These are phyloP conservation scores for Kitagawia praeruptora DNA, from an alignment of 129 eudicot genomes.

Conservation along the genomic window DNA sequence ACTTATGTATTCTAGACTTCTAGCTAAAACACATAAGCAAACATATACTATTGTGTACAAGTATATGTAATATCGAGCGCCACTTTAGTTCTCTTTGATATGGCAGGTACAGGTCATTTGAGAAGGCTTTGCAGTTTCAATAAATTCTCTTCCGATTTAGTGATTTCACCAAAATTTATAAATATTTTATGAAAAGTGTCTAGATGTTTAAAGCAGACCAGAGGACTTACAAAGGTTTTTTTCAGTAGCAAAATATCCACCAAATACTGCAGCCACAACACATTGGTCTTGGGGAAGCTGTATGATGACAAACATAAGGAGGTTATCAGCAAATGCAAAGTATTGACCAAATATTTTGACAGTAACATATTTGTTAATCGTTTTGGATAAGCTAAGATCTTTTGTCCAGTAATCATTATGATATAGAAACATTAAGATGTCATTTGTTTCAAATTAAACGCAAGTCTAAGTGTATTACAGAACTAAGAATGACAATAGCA, in stretches of 20 bases:
- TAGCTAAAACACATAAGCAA: background rate
- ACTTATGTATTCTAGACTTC: background rate
- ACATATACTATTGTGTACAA: no score
- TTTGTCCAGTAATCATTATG: background rate
- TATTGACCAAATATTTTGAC: background rate
- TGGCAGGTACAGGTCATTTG: background rate
- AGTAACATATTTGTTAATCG: background rate
- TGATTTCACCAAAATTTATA: background rate
- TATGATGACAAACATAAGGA: conserved; percentile 14
- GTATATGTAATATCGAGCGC: background rate
- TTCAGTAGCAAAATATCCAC: conserved; percentile 75
- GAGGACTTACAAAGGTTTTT: conserved; percentile 71
- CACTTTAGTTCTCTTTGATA: background rate
- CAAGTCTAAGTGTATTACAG: background rate
- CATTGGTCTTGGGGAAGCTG: conserved; percentile 96
- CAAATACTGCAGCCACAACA: conserved; percentile 88
- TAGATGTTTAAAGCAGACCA: background rate
- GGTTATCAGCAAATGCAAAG: background rate
- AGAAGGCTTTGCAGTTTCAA: background rate
- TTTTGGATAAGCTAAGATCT: background rate
- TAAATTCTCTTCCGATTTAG: no score
- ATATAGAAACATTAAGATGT: background rate
- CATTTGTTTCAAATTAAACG: background rate
- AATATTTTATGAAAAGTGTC: background rate
- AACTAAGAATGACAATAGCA: background rate